phyloP scores from a whole-genome alignment of 1,139 yeast species.

The Pichiaceae sp. region DNA sequence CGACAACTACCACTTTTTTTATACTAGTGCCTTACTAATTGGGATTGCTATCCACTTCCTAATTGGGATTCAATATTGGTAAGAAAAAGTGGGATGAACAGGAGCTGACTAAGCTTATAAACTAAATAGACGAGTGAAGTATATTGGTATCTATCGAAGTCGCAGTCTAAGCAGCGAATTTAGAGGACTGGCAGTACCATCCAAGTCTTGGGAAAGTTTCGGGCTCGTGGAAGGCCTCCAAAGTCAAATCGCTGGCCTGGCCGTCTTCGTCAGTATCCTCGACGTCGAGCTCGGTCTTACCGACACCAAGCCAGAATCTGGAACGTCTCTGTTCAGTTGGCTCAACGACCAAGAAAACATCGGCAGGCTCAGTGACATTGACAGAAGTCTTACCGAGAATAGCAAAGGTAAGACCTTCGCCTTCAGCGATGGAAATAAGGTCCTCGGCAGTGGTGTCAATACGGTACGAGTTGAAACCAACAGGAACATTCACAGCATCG shows the following conservation, averaged over 20 bases:
- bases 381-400: slow-evolving; percentile 1
- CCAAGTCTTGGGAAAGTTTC: slow-evolving; percentile 3
- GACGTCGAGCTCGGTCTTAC: background rate
- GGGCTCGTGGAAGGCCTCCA: slow-evolving; percentile 2
- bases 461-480: slow-evolving; percentile 1
- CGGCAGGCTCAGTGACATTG: slow-evolving; percentile 1
- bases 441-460: slow-evolving; percentile 1
- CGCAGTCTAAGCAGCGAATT: background rate
- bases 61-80: background rate
- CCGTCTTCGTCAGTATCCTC: slow-evolving; percentile 1
- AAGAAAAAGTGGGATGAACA: background rate
- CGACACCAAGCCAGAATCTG: slow-evolving; percentile 2
- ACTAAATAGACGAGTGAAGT: too few relatives aligned
- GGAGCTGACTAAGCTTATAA: too few relatives aligned
- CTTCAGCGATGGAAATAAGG: slow-evolving; percentile 1
- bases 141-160: background rate
- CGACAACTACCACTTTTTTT: background rate
- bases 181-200: background rate
- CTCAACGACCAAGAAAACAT: slow-evolving; percentile 3
- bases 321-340: slow-evolving; percentile 3
- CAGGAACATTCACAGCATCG: slow-evolving; percentile 1
- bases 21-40: too few relatives aligned
- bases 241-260: background rate
- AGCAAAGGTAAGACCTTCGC: background rate
- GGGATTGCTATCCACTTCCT: background rate